Base-by-base conservation (phyloP, 176 grass and related monocot genomes). In the Oryza brachyantha region DNA sequence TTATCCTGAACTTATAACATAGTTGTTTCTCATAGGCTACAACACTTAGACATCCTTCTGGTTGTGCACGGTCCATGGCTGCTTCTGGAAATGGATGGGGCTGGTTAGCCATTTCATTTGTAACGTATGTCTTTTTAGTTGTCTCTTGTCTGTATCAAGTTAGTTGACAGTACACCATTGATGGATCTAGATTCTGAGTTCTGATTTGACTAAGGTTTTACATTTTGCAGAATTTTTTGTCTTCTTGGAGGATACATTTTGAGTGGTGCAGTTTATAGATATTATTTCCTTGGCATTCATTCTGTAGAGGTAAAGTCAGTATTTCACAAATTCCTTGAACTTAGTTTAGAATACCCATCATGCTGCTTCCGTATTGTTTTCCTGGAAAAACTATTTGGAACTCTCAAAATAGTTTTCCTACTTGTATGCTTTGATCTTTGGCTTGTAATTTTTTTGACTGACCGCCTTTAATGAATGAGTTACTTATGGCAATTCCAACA, bases 281-380 rank as follows among this genome's bases (percentile, higher is more conserved):
- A 90, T 72, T 95, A 85, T 85, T 95, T 91, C 75, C 84, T 93
- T 37, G 81, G 90, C 63, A 95, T 99, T 93, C 88, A 84, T 87
- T 91, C 92, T 77, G 32, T 86, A 70, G 90, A 94, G 86, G 96
- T 99, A 95, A 46, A 58, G 8, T 31, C 61, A 46, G 71, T 66
- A 38, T 74, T 69, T 25, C 31, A 45, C 66, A 70, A 34, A 29
- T 31, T 70, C 35, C 1, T 21, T 37, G 7, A 70, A 57, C 43
- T 78, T 78, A 39, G 24, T 74, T 41, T 29, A 62, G 24, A 70
- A 26, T 22, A 34, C 34, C 24, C n/a, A 57, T 14, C 12, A 7
- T 46, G 7, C 34, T 61, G 19, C 12, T 65, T 46, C 32, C 22
- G 5, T 57, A 26, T 21, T 68, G 29, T 78, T 79, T 27, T 40